Evolutionary conservation across 805 yeast species (phyloP).

Genomic region (Candida sithepensis): DNA sequence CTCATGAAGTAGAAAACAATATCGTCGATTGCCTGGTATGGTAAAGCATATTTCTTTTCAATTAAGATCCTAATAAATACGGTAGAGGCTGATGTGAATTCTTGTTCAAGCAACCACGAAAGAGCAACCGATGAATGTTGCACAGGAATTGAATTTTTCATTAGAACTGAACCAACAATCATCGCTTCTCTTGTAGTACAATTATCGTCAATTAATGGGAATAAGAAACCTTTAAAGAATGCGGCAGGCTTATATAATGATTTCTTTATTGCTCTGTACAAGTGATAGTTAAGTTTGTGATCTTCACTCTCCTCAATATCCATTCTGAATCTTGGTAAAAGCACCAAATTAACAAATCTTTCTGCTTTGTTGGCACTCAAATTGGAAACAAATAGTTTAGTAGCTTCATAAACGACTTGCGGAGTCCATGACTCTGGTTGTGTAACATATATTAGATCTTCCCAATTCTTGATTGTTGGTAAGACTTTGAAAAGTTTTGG

Average conservation of each 20-base stretch:
- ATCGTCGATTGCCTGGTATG: conserved; percentile 94
- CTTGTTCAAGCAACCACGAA: conserved; percentile 75
- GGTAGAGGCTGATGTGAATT: conserved; percentile 83
- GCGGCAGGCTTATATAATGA: conserved; percentile 96
- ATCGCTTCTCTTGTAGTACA: conserved; percentile 93
- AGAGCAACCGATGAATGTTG: conserved; percentile 96
- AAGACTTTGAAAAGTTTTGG: conserved; percentile 96
- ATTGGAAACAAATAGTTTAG: conserved; percentile 89
- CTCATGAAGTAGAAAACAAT: conserved; percentile 91
- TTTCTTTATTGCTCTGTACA: conserved; percentile 88
- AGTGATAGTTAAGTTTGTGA: conserved; percentile 83
- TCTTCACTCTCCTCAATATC: conserved; percentile 71
- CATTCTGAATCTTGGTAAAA: conserved; percentile 68
- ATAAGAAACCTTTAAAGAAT: conserved; percentile 91
- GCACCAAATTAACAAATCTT: conserved; percentile 64
- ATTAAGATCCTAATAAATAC: conserved; percentile 85
- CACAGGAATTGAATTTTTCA: conserved; percentile 89
- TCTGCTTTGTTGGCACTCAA: conserved; percentile 86
- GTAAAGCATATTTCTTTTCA: conserved; percentile 94
- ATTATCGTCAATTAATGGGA: conserved; percentile 84
- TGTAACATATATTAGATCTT: conserved; percentile 88
- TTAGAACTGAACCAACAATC: conserved; percentile 86
- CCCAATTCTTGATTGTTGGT: conserved; percentile 93
- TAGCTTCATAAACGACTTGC: conserved; percentile 91
- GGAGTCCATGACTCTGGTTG: conserved; percentile 94